Base-by-base conservation (phyloP, 306 rosid genomes). In the Rosa rugosa region DNA sequence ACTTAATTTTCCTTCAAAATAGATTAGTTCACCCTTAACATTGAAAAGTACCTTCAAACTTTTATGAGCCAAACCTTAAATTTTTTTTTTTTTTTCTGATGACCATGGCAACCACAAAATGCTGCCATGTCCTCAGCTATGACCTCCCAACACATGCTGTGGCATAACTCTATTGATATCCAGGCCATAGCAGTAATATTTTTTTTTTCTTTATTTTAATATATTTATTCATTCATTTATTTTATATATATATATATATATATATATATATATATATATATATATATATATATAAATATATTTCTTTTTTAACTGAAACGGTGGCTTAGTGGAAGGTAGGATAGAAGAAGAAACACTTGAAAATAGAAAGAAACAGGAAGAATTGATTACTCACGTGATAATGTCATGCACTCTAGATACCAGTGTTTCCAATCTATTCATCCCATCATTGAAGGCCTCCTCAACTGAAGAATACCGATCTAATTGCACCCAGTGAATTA, bases 401-500 rank as follows among this genome's bases (percentile, higher is more conserved):
- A 95, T 86, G 77, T 93, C 96, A 86, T 90, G 97, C 78, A 92
- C 97, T 83, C 88, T 83, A 60, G 97, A 87, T 47, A 92, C 87
- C 57, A 92, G 86, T 42, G 82, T 78, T 83, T 90, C 92, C 86
- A 92, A 79, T 31, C 81, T 81, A 38, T 72, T 81, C 59, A 77
- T 82, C 79, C 97, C 97, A 82, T 87, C 96, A 65, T 79, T 76
- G 81, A 87, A 89, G 54, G 97, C 97, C 77, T 90, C 90, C 78
- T 89, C 87, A 60, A 89, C 87, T 53, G 97, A 90, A 79, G 93
- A 85, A 83, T 87, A 92, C 66, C 63, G 90, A 84, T 92, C 97
- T 76, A 90, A 79, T 79, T 84, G 97, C 74, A 92, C 97, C 97
- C 97, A 92, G 81, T 90, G 96, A 85, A 92, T 90, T 82, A 90